phyloP scores from a whole-genome alignment of 345 rosid species.

The Boechera divaricarpa region DNA sequence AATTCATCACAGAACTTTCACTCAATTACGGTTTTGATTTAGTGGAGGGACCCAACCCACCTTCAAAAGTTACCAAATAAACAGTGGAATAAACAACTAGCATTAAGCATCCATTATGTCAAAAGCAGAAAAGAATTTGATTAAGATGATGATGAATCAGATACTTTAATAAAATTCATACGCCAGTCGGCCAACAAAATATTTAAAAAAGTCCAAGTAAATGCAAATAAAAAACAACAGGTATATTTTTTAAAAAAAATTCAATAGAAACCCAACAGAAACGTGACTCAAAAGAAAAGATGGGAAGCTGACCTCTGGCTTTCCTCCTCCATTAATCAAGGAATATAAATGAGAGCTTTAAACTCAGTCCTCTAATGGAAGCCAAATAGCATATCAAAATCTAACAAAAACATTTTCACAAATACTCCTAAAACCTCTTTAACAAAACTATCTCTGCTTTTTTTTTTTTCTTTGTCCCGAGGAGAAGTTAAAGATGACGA shows the following conservation, averaged over 20 bases:
- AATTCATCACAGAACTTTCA: neutral
- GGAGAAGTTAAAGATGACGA: conserved; percentile 33
- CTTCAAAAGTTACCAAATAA: neutral
- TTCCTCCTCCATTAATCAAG: conserved; percentile 42
- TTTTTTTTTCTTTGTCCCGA: neutral
- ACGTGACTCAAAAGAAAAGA: conserved; percentile 39
- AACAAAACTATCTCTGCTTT: neutral
- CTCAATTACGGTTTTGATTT: neutral
- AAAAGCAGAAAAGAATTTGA: conserved; percentile 5
- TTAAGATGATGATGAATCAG: conserved; percentile 10
- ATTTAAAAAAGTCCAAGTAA: neutral
- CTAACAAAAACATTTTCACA: neutral
- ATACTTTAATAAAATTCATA: neutral
- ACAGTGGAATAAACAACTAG: neutral
- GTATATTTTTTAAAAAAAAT: neutral
- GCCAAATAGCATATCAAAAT: neutral
- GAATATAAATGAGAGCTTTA: conserved; percentile 35
- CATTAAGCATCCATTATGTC: conserved; percentile 10
- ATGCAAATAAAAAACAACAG: too few relatives aligned
- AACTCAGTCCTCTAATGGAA: conserved; percentile 16
- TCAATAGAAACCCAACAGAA: neutral
- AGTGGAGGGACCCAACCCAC: conserved; percentile 8
- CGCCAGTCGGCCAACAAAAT: conserved; percentile 6
- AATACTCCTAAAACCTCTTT: neutral
- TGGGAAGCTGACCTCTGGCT: conserved; percentile 38